Percentiles rank a stretch among this genome's conserved stretches.
Evolutionary conservation across 192 early-diverging fungal species (phyloP).

Genomic region (Entomortierella lignicola): DNA sequence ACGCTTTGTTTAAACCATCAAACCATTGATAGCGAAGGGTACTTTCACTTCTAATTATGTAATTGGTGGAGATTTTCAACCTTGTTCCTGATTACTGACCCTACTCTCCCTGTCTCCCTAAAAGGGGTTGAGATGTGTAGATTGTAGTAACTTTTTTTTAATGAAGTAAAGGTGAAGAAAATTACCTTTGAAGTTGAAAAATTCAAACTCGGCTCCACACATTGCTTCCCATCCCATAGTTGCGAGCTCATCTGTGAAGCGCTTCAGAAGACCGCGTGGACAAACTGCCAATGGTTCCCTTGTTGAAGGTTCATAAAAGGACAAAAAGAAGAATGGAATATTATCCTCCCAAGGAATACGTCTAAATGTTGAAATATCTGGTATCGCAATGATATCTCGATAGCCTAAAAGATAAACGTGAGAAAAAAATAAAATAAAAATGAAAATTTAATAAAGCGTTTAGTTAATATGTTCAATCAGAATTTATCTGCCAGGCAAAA

Average conservation of each 20-base stretch:
- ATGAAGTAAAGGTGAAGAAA: background rate
- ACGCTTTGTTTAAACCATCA: too few relatives aligned
- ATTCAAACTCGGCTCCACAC: slow-evolving; percentile 78
- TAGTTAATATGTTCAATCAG: too few relatives aligned
- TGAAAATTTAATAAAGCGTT: too few relatives aligned
- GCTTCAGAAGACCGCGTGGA: slow-evolving; percentile 67
- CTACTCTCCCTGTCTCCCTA: background rate
- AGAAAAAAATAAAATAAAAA: background rate
- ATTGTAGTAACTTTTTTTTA: too few relatives aligned
- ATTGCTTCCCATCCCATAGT: slow-evolving; percentile 57
- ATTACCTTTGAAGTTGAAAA: slow-evolving; percentile 84
- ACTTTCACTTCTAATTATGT: too few relatives aligned
- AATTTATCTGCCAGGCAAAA: too few relatives aligned
- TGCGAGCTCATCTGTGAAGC: slow-evolving; percentile 75
- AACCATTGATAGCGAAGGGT: too few relatives aligned
- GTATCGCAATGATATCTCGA: slow-evolving; percentile 71
- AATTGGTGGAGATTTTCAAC: too few relatives aligned
- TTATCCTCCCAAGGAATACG: slow-evolving; percentile 80
- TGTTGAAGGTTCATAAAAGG: slow-evolving; percentile 70
- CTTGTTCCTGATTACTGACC: too few relatives aligned
- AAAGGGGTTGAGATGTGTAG: background rate
- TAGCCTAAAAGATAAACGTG: slow-evolving; percentile 21
- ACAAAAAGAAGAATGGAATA: slow-evolving; percentile 78
- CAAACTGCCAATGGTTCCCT: slow-evolving; percentile 69
- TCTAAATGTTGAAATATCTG: slow-evolving; percentile 74